phyloP scores from a whole-genome alignment of 768 basidiomycete genomes.

The Termitomyces sp. region DNA sequence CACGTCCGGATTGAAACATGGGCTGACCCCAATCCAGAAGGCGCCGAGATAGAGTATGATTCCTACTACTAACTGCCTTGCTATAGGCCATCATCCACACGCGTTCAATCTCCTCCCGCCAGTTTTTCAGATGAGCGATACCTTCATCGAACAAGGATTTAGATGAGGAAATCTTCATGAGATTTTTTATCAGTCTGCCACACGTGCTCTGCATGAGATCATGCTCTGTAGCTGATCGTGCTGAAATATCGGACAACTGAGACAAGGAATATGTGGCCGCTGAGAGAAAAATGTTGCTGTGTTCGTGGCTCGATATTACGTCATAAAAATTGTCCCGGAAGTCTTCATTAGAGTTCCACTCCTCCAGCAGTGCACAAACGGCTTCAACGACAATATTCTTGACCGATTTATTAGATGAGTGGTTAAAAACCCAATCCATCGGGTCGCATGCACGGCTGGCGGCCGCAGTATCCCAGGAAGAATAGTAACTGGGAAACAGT shows the following conservation, averaged over 20 bases:
- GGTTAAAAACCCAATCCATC: not conserved
- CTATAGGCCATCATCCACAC: not conserved
- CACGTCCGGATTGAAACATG: not conserved
- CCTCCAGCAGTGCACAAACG: not conserved
- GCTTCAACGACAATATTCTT: not conserved
- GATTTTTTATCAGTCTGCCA: not conserved
- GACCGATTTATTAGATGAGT: not conserved
- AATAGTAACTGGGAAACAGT: not conserved
- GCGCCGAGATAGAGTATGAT: not conserved
- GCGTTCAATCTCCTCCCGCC: not conserved
- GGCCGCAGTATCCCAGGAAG: not conserved
- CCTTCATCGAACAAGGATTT: not conserved
- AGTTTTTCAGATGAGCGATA: not conserved
- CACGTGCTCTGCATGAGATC: not conserved
- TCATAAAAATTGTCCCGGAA: not conserved
- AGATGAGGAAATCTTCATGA: not conserved
- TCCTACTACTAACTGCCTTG: not conserved
- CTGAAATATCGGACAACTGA: not conserved
- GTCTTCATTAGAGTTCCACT: not conserved
- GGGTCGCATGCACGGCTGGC: not conserved
- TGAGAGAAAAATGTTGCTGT: not conserved
- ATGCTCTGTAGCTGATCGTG: not conserved
- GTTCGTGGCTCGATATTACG: not conserved
- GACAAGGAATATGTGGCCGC: not conserved
- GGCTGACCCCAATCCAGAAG: not conserved